Evolutionary conservation across 1,284 basidiomycete genomes (phyloP), one percentile per base, ranked within the genome.

Genomic region (Ustilago trichophora): DNA sequence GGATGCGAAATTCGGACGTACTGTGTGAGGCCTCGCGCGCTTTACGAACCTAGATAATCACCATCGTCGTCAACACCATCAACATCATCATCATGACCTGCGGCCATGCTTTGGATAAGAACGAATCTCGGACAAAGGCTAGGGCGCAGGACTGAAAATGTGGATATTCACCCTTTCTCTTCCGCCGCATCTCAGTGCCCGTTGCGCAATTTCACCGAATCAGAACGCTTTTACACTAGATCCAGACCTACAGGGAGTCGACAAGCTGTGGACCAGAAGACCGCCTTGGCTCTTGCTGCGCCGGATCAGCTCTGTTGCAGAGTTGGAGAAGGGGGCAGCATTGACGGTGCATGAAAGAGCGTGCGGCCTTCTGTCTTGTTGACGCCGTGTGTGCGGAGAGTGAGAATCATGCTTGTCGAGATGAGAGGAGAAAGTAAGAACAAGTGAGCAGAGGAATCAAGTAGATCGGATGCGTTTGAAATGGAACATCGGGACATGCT

Each of bases 141-240:
- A 25, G 38, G 53, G 54, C 53, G 54, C 50, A 60, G 64, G 34
- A 50, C 25, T 53, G 64, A 67, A 67, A 67, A 67, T 67, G 64
- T 67, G 64, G 64, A 67, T 67, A 67, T 44, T 50, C 41, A 45
- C 33, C 34, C 26, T 31, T 33, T 42, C 46, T 29, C 19, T 34
- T 32, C 36, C 48, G 36, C 25, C 43, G 52, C 52, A 46, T 40
- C 46, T 41, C 36, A 27, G 41, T 48, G 37, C 25, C 34, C 53
- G 36, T 38, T 49, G 54, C 60, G 60, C 41, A 64, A 44, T 50
- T 31, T 26, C 25, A 50, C 50, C 60, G 41, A 64, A 53, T 64
- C 60, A 57, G 60, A 64, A 64, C 60, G 49, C 26, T 54, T 43
- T 47, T 33, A 25, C 19, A 31, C 19, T 25, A 40, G 36, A 33